These are phyloP conservation scores for Rhodosporidiobolus sp. DNA, from an alignment of 768 basidiomycete species.

Conservation along the genomic window DNA sequence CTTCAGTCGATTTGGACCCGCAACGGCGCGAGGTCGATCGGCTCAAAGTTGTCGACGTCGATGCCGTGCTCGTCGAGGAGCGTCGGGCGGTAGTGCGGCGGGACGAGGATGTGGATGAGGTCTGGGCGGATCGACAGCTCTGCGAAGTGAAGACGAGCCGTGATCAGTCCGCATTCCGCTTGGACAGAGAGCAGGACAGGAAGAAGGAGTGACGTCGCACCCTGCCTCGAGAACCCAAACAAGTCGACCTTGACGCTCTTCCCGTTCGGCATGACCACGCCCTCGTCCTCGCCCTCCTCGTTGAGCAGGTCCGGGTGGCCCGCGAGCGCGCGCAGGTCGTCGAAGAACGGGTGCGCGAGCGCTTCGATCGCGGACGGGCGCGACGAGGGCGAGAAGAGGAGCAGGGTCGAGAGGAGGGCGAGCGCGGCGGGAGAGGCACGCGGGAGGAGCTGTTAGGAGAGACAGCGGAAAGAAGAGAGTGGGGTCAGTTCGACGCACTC, in stretches of 20 bases:
- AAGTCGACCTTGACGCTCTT: constrained; percentile 77
- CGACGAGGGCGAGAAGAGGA: constrained; percentile 89
- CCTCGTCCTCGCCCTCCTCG: not conserved
- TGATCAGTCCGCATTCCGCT: not conserved
- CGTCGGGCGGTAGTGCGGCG: constrained; percentile 78
- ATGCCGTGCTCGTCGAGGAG: constrained; percentile 72
- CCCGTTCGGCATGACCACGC: constrained; percentile 73
- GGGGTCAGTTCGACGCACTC: not conserved
- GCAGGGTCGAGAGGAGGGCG: constrained; percentile 80
- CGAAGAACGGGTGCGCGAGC: constrained; percentile 78
- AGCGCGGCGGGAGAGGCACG: constrained; percentile 92
- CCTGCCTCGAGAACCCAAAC: constrained; percentile 91
- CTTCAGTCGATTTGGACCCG: constrained; percentile 15
- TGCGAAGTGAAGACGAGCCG: constrained; percentile 46
- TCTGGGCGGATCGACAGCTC: constrained; percentile 96
- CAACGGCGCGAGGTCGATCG: constrained; percentile 51
- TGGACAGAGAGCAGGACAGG: not conserved
- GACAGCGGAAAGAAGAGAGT: not conserved
- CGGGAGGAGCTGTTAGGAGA: constrained; percentile 64
- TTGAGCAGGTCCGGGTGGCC: constrained; percentile 50
- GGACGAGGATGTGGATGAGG: constrained; percentile 82
- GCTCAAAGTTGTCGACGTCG: constrained; percentile 81
- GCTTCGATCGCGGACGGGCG: constrained; percentile 82
- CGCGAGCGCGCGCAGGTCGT: constrained; percentile 83
- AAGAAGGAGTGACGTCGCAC: constrained; percentile 54